Base-by-base conservation (phyloP, 75 land plant genomes). In the Sequoiadendron giganteum region DNA sequence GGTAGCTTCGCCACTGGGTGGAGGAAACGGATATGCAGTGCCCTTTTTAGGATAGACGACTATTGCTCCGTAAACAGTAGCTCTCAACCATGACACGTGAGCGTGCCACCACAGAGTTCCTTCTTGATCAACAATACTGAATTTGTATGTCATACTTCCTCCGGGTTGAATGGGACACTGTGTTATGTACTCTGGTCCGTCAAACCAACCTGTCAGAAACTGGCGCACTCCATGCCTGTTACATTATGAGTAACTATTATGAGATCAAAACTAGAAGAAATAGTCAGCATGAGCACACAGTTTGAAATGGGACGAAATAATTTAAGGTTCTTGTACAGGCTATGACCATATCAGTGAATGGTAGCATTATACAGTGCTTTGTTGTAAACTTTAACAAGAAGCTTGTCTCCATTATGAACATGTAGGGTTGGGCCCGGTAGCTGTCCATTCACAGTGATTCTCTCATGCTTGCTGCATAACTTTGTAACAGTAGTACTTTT, bases 161-260 rank as follows among this genome's bases (percentile, higher is more conserved):
- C 87, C 85, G 14, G 89, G 89, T 34, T 32, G 84, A 30, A 92
- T 54, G 3, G 91, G 91, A 61, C 93, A 92, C 45, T 89, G 89
- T 14, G 91, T 92, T 15, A 92, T 88, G 85, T 92, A 92, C 32
- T 88, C 91, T 30, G 93, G 86, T 40, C 93, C 91, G 48, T 92
- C 93, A 9, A 85, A 79, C 93, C 93, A 92, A 14, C 30, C 73
- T 34, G 83, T 87, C 18, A 61, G 36, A 40, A 85, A 10, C 77
- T 90, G 91, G 72, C 84, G n/a, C 40, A 90, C 87, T 47, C 91
- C 91, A 90, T 90, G 89, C 91, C 91, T 90, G 91, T 45, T 52
- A 13, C 14, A 11, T 52, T 52, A 52, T 2, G 11, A 77, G 55
- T 49, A 52, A 13, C 55, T 52, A 52, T 13, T 52, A 52, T 13